phyloP scores from a whole-genome alignment of 495 filamentous ascomycete genomes.

The Aspergillus heteromorphus region DNA sequence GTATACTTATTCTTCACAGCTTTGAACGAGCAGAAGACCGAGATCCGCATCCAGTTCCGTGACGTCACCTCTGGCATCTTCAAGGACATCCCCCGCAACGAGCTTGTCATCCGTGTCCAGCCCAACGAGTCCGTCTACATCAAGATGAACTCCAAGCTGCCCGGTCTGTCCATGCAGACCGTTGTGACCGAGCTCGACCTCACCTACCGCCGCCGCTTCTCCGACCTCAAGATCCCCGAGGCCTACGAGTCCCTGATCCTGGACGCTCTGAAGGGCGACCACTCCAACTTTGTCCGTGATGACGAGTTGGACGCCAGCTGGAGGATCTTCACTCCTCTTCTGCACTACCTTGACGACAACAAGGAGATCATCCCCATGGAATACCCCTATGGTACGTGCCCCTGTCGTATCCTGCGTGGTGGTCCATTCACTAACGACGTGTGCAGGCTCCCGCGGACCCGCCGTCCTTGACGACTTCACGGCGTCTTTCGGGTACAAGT shows the following conservation, averaged over 20 bases:
- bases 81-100: conserved; percentile 98
- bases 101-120: conserved; percentile 98
- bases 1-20: conserved; percentile 40
- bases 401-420: neutral
- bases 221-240: conserved; percentile 98
- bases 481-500: conserved; percentile 95
- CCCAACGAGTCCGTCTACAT: conserved; percentile 99
- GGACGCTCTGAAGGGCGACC: conserved; percentile 96
- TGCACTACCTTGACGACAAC: conserved; percentile 98
- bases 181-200: conserved; percentile 98
- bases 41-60: conserved; percentile 98
- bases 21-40: conserved; percentile 99
- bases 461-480: conserved; percentile 98
- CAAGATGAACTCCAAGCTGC: conserved; percentile 99
- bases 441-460: conserved; percentile 85
- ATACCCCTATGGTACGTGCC: conserved; percentile 87
- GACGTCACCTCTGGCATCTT: conserved; percentile 99
- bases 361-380: conserved; percentile 99
- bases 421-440: conserved; percentile 9
- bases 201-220: conserved; percentile 97
- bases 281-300: conserved; percentile 99
- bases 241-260: conserved; percentile 97
- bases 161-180: conserved; percentile 98
- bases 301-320: conserved; percentile 98
- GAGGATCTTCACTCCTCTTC: conserved; percentile 95